Evolutionary conservation across 768 basidiomycete species (phyloP).

Genomic region (Termitomyces sp.): DNA sequence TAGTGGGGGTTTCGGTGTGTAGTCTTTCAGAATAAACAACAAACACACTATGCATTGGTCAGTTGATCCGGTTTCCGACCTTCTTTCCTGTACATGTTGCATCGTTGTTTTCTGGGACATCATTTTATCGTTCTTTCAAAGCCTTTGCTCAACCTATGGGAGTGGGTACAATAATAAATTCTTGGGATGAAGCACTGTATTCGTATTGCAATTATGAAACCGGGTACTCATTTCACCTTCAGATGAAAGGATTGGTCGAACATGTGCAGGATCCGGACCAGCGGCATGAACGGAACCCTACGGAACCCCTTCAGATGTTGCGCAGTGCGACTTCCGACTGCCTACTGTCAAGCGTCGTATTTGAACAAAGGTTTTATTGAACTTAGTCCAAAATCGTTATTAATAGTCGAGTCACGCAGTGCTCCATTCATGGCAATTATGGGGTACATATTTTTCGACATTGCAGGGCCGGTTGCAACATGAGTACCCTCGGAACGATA

Average conservation of each 20-base stretch:
- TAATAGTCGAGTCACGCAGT: not conserved
- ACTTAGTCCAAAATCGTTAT: not conserved
- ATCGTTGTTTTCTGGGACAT: too few species aligned
- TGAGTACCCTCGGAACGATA: not conserved
- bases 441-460: not conserved
- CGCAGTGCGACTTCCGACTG: not conserved
- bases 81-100: too few species aligned
- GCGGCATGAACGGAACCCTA: not conserved
- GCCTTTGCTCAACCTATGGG: not conserved
- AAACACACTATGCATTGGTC: not conserved
- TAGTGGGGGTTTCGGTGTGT: too few species aligned
- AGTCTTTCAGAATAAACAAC: not conserved
- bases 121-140: not conserved
- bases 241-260: not conserved
- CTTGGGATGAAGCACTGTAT: not conserved
- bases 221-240: not conserved
- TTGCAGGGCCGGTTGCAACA: not conserved
- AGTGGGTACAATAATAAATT: too few species aligned
- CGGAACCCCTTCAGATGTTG: not conserved
- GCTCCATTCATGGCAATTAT: not conserved
- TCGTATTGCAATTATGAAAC: not conserved
- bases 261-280: not conserved
- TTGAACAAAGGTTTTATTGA: not conserved
- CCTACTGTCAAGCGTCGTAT: not conserved
- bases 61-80: constrained; percentile 1